Evolutionary conservation across 768 basidiomycete species (phyloP).

Genomic region (Tulasnella sp.): DNA sequence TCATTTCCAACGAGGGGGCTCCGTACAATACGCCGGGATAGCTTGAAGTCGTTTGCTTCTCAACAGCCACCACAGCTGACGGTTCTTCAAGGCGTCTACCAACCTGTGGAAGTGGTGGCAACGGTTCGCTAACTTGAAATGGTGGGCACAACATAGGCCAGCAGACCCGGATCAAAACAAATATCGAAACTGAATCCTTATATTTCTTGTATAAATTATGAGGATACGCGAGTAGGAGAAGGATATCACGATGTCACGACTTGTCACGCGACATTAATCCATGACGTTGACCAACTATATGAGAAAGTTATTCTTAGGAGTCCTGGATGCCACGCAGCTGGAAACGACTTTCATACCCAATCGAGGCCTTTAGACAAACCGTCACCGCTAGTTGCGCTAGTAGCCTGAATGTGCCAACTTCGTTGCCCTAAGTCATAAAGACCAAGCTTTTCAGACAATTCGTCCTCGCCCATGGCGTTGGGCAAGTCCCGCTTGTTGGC

Average conservation of each 20-base stretch:
- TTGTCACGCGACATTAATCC: neutral
- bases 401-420: constrained; percentile 98
- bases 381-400: constrained; percentile 97
- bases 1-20: neutral
- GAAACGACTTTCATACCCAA: constrained; percentile 49
- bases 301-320: neutral
- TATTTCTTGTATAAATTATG: no score
- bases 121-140: no score
- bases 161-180: no score
- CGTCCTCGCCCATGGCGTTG: constrained; percentile 98
- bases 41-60: no score
- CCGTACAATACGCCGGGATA: neutral
- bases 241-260: no score
- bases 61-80: no score
- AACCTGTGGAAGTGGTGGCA: no score
- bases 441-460: constrained; percentile 99
- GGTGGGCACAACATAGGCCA: no score
- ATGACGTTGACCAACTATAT: neutral
- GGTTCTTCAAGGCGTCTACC: no score
- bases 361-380: constrained; percentile 98
- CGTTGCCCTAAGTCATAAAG: constrained; percentile 95
- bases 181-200: no score
- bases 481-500: constrained; percentile 40
- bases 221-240: no score
- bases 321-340: neutral